These are phyloP conservation scores for Phanerodontia chrysosporium DNA, from an alignment of 768 basidiomycete genomes.

Conservation along the genomic window DNA sequence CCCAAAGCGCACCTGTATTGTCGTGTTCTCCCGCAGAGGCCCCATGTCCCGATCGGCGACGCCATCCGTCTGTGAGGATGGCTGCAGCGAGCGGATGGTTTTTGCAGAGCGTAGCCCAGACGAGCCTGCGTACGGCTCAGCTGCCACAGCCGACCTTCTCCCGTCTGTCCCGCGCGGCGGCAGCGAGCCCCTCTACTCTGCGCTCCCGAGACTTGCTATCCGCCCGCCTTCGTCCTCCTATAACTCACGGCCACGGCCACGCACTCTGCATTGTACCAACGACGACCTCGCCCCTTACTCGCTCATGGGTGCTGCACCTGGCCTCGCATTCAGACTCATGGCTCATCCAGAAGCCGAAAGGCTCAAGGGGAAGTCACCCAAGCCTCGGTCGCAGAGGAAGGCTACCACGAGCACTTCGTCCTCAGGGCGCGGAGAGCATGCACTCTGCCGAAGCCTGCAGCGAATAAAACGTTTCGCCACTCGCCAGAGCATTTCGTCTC, in stretches of 20 bases:
- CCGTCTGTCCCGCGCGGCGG: background rate
- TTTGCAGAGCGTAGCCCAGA: conserved; percentile 2
- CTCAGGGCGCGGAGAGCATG: no score
- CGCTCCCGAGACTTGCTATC: no score
- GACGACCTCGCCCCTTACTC: conserved; percentile 1
- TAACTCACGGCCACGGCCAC: background rate
- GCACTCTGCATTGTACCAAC: background rate
- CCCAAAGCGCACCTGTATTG: background rate
- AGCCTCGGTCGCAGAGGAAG: background rate
- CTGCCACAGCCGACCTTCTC: background rate
- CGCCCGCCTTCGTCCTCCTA: no score
- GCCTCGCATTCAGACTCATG: background rate
- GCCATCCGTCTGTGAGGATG: background rate
- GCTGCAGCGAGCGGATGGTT: background rate
- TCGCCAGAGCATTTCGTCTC: background rate
- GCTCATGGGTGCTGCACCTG: background rate
- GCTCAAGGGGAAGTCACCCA: background rate
- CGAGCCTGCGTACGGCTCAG: conserved; percentile 6
- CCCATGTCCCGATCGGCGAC: conserved; percentile 5
- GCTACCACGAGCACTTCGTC: no score
- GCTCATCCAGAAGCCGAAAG: background rate
- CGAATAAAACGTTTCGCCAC: background rate
- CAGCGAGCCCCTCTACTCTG: no score
- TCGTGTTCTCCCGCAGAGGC: background rate
- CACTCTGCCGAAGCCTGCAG: background rate